A percentile compares a stretch with the other conserved stretches of the same genome.
Evolutionary conservation across 2,329 filamentous ascomycete species (phyloP).

Genomic region (Ceratocystis huliohia): DNA sequence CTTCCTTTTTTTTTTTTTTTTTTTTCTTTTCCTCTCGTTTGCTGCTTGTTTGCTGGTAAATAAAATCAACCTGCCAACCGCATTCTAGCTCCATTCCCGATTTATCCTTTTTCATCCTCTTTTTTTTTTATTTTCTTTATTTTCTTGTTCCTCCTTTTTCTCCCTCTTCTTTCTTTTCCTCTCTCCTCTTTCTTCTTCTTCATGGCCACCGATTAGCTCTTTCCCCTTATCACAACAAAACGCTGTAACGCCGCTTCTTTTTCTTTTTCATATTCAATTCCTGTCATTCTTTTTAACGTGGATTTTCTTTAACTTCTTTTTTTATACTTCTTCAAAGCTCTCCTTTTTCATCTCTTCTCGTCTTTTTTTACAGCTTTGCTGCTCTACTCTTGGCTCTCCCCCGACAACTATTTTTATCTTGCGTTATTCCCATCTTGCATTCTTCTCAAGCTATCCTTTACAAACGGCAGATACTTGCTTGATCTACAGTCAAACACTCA

Average conservation of each 20-base stretch:
- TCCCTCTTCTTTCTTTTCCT: background rate
- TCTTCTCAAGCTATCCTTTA: background rate
- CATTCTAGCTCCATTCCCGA: constrained; percentile 12
- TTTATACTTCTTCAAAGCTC: constrained; percentile 3
- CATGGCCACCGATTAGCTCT: background rate
- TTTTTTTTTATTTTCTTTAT: background rate
- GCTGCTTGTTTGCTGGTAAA: background rate
- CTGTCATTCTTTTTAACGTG: constrained; percentile 14
- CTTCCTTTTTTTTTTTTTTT: background rate
- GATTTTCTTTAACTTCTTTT: constrained; percentile 10
- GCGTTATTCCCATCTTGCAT: constrained; percentile 3
- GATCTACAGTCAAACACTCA: background rate
- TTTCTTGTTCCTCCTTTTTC: constrained; percentile 1
- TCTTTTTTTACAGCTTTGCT: background rate
- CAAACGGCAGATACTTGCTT: background rate
- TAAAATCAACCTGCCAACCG: constrained; percentile 5
- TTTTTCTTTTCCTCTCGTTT: background rate
- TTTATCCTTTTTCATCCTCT: constrained; percentile 8
- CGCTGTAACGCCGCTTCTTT: constrained; percentile 7
- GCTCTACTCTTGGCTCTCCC: background rate
- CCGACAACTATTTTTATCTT: constrained; percentile 7
- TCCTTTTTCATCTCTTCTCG: background rate
- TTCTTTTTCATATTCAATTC: constrained; percentile 8
- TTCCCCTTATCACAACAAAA: background rate
- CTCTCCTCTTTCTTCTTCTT: constrained; percentile 12